A percentile compares a stretch with the other conserved stretches of the same genome.
These are phyloP conservation scores for Penicillium corylophilum DNA, from an alignment of 2,329 filamentous ascomycete genomes.

Conservation along the genomic window DNA sequence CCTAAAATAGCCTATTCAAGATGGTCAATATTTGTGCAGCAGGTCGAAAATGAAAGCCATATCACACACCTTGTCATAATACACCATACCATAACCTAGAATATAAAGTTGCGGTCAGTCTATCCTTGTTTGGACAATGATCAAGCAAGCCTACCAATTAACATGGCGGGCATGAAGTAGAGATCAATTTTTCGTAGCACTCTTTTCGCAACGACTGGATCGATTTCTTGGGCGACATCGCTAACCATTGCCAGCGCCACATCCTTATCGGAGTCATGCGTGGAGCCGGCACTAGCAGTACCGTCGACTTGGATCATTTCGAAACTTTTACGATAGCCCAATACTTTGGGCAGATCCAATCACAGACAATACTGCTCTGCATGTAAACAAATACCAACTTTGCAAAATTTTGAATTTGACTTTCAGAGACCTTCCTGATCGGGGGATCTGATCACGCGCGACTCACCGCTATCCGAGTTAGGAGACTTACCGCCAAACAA, in stretches of 20 bases:
- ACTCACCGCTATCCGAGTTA: conserved; percentile 12
- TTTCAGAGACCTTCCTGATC: conserved; percentile 17
- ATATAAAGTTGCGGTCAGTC: background rate
- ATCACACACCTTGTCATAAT: conserved; percentile 64
- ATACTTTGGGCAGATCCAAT: background rate
- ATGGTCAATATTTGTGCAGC: background rate
- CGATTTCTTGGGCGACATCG: conserved; percentile 48
- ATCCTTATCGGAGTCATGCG: conserved; percentile 46
- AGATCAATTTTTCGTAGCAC: conserved; percentile 66
- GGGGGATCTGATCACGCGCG: conserved; percentile 19
- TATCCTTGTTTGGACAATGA: background rate
- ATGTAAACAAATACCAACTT: background rate
- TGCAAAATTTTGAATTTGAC: conserved; percentile 6
- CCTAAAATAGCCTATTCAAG: conserved; percentile 64
- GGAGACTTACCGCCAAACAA: conserved; percentile 4
- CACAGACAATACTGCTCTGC: background rate
- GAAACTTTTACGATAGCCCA: background rate
- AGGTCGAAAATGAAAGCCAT: background rate
- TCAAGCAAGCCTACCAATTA: conserved; percentile 44
- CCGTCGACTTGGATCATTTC: conserved; percentile 25
- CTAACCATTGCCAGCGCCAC: conserved; percentile 61
- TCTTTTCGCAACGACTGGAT: conserved; percentile 54
- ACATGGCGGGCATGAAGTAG: conserved; percentile 68
- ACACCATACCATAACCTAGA: conserved; percentile 61
- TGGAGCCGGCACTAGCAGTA: conserved; percentile 7